Evolutionary conservation across 495 filamentous ascomycete species (phyloP).

Genomic region (Parathielavia appendiculata): DNA sequence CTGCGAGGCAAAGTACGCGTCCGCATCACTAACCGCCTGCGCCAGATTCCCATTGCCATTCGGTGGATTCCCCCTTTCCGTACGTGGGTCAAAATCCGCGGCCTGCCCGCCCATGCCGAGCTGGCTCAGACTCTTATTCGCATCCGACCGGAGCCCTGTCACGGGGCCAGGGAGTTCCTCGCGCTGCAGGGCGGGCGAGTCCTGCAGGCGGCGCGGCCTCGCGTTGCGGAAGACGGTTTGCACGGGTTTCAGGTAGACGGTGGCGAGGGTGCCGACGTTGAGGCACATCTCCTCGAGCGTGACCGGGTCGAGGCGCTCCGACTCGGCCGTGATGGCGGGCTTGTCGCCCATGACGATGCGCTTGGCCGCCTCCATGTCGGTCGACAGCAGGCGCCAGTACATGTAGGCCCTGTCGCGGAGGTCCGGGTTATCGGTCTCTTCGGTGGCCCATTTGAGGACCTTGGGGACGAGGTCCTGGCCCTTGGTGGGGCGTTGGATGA

Average conservation of each 20-base stretch:
- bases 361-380: slow-evolving; percentile 81
- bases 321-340: slow-evolving; percentile 92
- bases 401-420: slow-evolving; percentile 94
- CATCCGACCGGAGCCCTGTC: slow-evolving; percentile 40
- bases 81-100: slow-evolving; percentile 33
- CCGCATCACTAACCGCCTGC: slow-evolving; percentile 73
- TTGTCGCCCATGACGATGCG: slow-evolving; percentile 94
- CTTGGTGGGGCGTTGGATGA: slow-evolving; percentile 94
- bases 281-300: slow-evolving; percentile 97
- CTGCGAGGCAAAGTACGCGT: slow-evolving; percentile 77
- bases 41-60: slow-evolving; percentile 37
- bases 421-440: slow-evolving; percentile 97
- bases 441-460: slow-evolving; percentile 97
- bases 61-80: slow-evolving; percentile 20
- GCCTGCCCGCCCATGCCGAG: slow-evolving; percentile 50
- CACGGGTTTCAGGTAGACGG: slow-evolving; percentile 95
- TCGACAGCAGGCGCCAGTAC: slow-evolving; percentile 98
- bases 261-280: slow-evolving; percentile 91
- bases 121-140: slow-evolving; percentile 49
- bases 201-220: slow-evolving; percentile 66
- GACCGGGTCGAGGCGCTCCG: slow-evolving; percentile 83
- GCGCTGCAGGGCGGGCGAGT: slow-evolving; percentile 80
- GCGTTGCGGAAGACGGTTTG: slow-evolving; percentile 96
- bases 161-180: slow-evolving; percentile 39
- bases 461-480: slow-evolving; percentile 90